Evolutionary conservation across 768 basidiomycete genomes (phyloP).

Genomic region (Cubamyces sp.): DNA sequence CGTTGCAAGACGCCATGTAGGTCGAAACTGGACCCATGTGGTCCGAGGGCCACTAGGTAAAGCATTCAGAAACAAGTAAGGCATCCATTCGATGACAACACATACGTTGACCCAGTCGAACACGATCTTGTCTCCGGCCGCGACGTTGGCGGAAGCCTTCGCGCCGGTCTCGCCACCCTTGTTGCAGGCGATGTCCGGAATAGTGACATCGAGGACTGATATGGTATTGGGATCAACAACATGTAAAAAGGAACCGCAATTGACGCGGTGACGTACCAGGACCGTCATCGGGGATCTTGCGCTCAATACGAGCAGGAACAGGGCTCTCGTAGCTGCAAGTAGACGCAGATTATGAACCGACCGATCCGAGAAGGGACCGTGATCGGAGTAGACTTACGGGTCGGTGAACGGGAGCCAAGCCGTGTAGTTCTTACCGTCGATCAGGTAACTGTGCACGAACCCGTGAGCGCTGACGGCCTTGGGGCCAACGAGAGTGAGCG

Average conservation of each 20-base stretch:
- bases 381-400: slow-evolving; percentile 26
- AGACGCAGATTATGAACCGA: neutral
- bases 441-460: slow-evolving; percentile 27
- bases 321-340: slow-evolving; percentile 29
- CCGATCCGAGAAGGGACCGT: neutral
- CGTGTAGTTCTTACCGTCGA: slow-evolving; percentile 29
- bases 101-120: slow-evolving; percentile 51
- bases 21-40: slow-evolving; percentile 54
- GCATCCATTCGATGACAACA: too few species aligned
- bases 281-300: slow-evolving; percentile 38
- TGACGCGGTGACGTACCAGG: slow-evolving; percentile 28
- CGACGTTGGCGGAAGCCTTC: slow-evolving; percentile 40
- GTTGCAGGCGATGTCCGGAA: slow-evolving; percentile 49
- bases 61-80: slow-evolving; percentile 1
- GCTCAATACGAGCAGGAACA: slow-evolving; percentile 33
- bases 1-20: slow-evolving; percentile 56
- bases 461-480: slow-evolving; percentile 33
- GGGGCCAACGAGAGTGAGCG: slow-evolving; percentile 16
- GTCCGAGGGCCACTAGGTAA: slow-evolving; percentile 38
- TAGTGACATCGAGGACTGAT: slow-evolving; percentile 32
- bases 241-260: neutral
- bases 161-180: slow-evolving; percentile 42
- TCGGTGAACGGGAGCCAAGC: slow-evolving; percentile 35
- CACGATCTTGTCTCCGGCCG: slow-evolving; percentile 45
- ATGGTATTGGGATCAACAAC: neutral